Percentiles rank a stretch among this genome's conserved stretches.
These are phyloP conservation scores for Leccinellum albellum DNA, from an alignment of 768 basidiomycete species.

Conservation along the genomic window DNA sequence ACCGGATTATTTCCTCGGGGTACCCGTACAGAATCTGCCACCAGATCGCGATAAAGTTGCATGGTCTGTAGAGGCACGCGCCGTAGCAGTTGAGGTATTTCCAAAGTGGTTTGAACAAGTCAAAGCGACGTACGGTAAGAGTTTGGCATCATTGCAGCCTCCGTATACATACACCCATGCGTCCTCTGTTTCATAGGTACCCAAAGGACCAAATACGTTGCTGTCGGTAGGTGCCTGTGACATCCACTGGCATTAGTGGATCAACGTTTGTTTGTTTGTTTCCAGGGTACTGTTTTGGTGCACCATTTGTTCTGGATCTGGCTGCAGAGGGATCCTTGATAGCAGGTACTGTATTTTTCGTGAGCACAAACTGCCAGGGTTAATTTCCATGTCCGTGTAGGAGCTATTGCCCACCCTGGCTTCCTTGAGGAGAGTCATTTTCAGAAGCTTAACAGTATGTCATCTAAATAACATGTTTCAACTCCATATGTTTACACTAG, in stretches of 20 bases:
- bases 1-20: slow-evolving; percentile 60
- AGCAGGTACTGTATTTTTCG: slow-evolving; percentile 35
- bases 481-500: neutral
- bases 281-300: slow-evolving; percentile 57
- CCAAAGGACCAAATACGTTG: slow-evolving; percentile 35
- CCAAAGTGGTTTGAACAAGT: slow-evolving; percentile 52
- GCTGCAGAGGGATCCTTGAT: slow-evolving; percentile 41
- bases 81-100: slow-evolving; percentile 35
- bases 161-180: neutral
- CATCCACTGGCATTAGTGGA: neutral
- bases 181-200: slow-evolving; percentile 10
- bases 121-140: slow-evolving; percentile 42
- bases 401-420: slow-evolving; percentile 54
- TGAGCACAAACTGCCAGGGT: neutral
- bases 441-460: slow-evolving; percentile 44
- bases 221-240: slow-evolving; percentile 36
- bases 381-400: slow-evolving; percentile 11
- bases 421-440: slow-evolving; percentile 52
- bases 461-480: neutral
- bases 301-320: slow-evolving; percentile 45
- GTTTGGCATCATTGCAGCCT: neutral
- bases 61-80: slow-evolving; percentile 41
- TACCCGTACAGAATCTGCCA: slow-evolving; percentile 39
- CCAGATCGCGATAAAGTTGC: slow-evolving; percentile 31
- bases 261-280: neutral